phyloP scores from a whole-genome alignment of 495 filamentous ascomycete species.

The Neurospora sp. region DNA sequence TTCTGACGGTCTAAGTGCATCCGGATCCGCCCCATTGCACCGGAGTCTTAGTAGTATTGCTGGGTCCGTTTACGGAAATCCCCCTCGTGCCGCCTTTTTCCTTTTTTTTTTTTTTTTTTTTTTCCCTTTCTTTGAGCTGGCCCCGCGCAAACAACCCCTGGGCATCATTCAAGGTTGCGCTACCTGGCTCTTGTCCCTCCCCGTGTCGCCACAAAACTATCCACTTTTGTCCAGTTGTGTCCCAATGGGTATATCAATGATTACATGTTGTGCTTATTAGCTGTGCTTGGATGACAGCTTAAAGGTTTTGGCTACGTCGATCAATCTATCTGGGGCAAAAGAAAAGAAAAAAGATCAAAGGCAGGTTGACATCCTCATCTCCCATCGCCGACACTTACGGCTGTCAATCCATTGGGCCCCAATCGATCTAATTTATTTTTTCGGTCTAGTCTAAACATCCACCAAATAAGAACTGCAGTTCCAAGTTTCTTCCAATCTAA shows the following conservation, averaged over 20 bases:
- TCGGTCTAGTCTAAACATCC: not conserved
- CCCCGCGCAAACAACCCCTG: not conserved
- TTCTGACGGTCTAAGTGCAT: not conserved
- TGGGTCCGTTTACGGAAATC: not conserved
- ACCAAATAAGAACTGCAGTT: not conserved
- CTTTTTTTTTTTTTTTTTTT: not conserved
- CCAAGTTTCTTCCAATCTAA: not conserved
- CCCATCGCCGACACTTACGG: not conserved
- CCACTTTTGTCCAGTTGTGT: not conserved
- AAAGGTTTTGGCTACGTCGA: not conserved
- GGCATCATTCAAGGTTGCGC: not conserved
- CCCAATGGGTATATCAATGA: not conserved
- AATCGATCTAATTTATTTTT: not conserved
- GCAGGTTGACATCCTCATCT: not conserved
- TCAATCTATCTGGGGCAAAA: not conserved
- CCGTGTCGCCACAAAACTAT: not conserved
- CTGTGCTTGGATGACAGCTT: not conserved
- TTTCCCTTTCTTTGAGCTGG: not conserved
- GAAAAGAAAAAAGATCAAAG: not conserved
- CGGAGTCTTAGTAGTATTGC: not conserved
- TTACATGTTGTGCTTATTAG: not conserved
- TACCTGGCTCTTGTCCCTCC: not conserved
- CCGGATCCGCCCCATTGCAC: not conserved
- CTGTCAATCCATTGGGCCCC: not conserved
- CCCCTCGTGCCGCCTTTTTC: not conserved